phyloP scores from a whole-genome alignment of 495 filamentous ascomycete genomes.

The Podospora conica region DNA sequence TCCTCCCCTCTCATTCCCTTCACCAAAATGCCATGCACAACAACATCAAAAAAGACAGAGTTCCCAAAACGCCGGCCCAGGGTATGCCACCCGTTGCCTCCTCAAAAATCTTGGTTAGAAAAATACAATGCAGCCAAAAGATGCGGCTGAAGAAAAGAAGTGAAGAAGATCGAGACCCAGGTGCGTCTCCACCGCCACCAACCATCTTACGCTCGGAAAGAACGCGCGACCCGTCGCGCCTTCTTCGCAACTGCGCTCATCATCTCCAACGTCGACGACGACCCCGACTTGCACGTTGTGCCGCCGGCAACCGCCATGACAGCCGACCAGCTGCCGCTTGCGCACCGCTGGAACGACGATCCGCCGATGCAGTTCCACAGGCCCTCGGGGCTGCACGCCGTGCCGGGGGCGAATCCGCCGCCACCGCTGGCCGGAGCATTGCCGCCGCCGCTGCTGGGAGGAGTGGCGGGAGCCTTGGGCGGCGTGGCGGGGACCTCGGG shows the following conservation, averaged over 20 bases:
- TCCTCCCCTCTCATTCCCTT: not conserved
- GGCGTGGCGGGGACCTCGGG: not conserved
- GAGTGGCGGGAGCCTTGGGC: not conserved
- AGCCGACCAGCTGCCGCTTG: constrained; percentile 37
- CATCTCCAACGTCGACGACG: constrained; percentile 9
- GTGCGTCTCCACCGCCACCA: not conserved
- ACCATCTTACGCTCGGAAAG: constrained; percentile 25
- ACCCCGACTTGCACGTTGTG: constrained; percentile 32
- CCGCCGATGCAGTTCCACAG: constrained; percentile 41
- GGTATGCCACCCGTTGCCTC: not conserved
- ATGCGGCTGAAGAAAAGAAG: not conserved
- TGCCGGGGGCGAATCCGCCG: constrained; percentile 21
- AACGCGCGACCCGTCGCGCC: constrained; percentile 18
- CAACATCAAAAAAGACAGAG: not conserved
- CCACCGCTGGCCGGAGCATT: constrained; percentile 16
- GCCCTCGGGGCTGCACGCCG: constrained; percentile 37
- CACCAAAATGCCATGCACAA: not conserved
- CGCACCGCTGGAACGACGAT: constrained; percentile 40
- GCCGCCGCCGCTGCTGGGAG: constrained; percentile 5
- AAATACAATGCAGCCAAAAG: not conserved
- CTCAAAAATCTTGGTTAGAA: not conserved
- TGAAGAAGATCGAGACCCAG: not conserved
- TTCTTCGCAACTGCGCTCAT: constrained; percentile 8
- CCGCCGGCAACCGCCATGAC: constrained; percentile 33
- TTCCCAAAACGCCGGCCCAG: not conserved